Evolutionary conservation across 805 yeast species (phyloP).

Genomic region (Lipomyces japonicus): DNA sequence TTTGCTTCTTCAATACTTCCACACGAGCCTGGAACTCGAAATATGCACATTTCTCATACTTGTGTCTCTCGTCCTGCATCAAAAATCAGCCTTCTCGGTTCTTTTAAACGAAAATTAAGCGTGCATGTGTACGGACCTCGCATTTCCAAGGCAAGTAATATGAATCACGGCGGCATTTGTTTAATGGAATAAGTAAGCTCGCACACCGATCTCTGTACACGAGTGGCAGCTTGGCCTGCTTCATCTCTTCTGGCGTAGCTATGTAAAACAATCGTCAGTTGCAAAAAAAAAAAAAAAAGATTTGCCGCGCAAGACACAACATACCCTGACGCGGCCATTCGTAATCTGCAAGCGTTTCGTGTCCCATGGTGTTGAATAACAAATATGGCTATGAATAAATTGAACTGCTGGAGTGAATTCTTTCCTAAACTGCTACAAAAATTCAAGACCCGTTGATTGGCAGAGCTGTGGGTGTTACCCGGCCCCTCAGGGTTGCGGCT

Average conservation of each 20-base stretch:
- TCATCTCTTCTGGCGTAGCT: conserved; percentile 83
- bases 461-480: not conserved
- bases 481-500: too few relatives aligned
- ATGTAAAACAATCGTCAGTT: too few relatives aligned
- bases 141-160: conserved; percentile 68
- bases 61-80: conserved; percentile 63
- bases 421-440: not conserved
- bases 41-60: conserved; percentile 81
- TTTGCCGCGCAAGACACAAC: conserved; percentile 1
- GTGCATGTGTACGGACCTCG: conserved; percentile 12
- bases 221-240: conserved; percentile 69
- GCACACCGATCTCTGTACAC: conserved; percentile 85
- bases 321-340: conserved; percentile 23
- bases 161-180: conserved; percentile 57
- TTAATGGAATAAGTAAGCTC: conserved; percentile 53
- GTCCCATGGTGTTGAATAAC: conserved; percentile 8
- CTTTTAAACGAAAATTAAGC: not conserved
- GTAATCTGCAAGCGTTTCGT: conserved; percentile 24
- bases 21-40: conserved; percentile 78
- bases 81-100: not conserved
- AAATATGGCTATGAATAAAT: not conserved
- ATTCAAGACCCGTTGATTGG: not conserved
- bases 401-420: too few relatives aligned
- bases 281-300: too few relatives aligned
- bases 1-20: conserved; percentile 59